These are phyloP conservation scores for Rhizopogon salebrosus DNA, from an alignment of 768 basidiomycete genomes.

Conservation along the genomic window DNA sequence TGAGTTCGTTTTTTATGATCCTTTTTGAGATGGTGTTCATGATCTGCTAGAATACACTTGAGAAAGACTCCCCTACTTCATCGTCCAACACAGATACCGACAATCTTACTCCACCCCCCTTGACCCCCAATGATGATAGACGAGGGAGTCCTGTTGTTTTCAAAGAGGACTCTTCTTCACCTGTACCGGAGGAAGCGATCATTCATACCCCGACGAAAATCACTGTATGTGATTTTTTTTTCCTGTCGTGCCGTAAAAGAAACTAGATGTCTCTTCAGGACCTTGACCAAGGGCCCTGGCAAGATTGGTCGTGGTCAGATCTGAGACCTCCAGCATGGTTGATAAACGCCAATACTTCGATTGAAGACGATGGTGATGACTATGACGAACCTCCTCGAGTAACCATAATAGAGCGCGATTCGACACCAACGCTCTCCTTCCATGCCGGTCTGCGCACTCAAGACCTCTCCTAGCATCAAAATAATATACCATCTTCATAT, in stretches of 20 bases:
- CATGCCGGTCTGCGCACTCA: conserved; percentile 7
- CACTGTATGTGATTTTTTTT: conserved; percentile 17
- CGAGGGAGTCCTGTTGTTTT: conserved; percentile 15
- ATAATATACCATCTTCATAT: conserved; percentile 10
- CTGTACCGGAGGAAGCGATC: conserved; percentile 12
- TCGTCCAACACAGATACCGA: conserved; percentile 27
- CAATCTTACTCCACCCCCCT: conserved; percentile 28
- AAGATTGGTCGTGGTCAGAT: conserved; percentile 30
- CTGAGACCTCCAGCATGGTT: conserved; percentile 24
- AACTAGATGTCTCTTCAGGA: conserved; percentile 14
- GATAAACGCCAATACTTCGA: conserved; percentile 1
- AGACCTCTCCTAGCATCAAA: conserved; percentile 12
- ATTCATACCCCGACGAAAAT: conserved; percentile 12
- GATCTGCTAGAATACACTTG: conserved; percentile 9
- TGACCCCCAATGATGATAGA: conserved; percentile 32
- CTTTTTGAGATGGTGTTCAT: neutral
- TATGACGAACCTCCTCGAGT: conserved; percentile 13
- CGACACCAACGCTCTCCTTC: conserved; percentile 10
- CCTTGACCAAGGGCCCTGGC: conserved; percentile 24
- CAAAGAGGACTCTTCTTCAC: conserved; percentile 19
- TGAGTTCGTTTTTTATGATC: conserved; percentile 4
- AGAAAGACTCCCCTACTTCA: conserved; percentile 21
- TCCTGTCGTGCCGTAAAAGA: neutral
- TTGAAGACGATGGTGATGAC: conserved; percentile 20
- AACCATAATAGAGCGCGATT: conserved; percentile 10